A percentile compares a stretch with the other conserved stretches of the same genome.
phyloP scores from a whole-genome alignment of 345 rosid species.

The Eucalyptus tenuipes region DNA sequence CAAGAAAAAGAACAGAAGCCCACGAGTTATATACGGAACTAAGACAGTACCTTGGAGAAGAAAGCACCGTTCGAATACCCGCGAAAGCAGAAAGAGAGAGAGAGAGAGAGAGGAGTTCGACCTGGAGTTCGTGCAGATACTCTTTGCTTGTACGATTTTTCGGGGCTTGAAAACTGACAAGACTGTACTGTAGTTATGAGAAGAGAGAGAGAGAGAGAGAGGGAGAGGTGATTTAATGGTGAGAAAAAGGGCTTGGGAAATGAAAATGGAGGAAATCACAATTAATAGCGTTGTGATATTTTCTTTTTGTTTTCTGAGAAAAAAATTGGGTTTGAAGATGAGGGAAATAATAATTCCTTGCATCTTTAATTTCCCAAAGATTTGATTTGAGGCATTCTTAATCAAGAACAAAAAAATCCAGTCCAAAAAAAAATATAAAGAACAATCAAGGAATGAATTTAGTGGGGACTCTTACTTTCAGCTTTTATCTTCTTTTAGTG shows the following conservation, averaged over 20 bases:
- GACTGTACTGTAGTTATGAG: background rate
- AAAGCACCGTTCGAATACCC: background rate
- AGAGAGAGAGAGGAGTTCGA: background rate
- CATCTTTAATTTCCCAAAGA: background rate
- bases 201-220: background rate
- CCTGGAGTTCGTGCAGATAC: background rate
- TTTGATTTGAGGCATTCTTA: background rate
- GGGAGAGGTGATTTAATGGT: background rate
- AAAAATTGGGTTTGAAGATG: background rate
- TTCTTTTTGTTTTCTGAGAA: background rate
- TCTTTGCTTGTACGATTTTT: background rate
- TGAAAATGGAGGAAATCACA: background rate
- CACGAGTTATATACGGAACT: background rate
- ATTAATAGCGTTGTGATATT: background rate
- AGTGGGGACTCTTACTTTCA: background rate
- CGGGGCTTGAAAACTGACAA: background rate
- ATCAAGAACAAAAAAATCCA: background rate
- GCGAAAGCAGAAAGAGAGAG: background rate
- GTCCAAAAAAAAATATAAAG: too few relatives aligned
- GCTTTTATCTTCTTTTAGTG: background rate
- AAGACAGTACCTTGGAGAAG: background rate
- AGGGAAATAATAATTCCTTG: background rate
- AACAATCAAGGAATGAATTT: background rate
- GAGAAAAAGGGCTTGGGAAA: background rate
- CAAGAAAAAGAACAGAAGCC: background rate